These are phyloP conservation scores for Pelargonium australe DNA, from an alignment of 441 rosid species.

Conservation along the genomic window DNA sequence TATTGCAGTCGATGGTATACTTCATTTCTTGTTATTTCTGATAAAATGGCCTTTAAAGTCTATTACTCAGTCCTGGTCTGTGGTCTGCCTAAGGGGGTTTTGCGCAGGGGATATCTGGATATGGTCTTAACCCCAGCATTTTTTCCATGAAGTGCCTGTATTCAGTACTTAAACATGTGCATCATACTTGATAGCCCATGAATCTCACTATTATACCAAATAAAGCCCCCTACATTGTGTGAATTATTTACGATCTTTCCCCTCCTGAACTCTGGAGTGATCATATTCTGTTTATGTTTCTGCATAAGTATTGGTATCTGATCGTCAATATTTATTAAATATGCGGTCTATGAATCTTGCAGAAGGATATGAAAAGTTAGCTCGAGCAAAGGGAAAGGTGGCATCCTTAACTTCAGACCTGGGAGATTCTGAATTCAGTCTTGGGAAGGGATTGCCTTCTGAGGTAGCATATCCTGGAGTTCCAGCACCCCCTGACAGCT, in stretches of 20 bases:
- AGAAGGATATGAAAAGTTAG: conserved; percentile 81
- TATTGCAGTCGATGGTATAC: too few species aligned
- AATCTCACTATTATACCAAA: not conserved
- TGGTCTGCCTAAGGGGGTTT: not conserved
- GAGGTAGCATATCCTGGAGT: conserved; percentile 25
- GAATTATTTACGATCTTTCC: not conserved
- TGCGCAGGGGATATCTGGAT: not conserved
- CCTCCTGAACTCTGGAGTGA: too few species aligned
- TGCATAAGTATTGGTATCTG: not conserved
- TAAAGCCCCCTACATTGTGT: not conserved
- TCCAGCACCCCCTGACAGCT: conserved; percentile 19
- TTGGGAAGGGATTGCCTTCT: conserved; percentile 23
- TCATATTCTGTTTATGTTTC: not conserved
- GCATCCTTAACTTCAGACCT: conserved; percentile 17
- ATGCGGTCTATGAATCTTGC: conserved; percentile 10
- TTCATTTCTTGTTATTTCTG: not conserved
- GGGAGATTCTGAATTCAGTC: conserved; percentile 18
- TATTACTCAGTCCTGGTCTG: not conserved
- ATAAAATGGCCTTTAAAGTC: not conserved
- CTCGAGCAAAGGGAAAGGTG: conserved; percentile 44
- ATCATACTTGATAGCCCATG: not conserved
- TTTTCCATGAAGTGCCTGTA: not conserved
- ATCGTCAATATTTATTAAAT: not conserved
- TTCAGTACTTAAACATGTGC: not conserved
- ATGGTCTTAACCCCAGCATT: not conserved